phyloP scores from a whole-genome alignment of 2,329 filamentous ascomycete species.

The Arachnopeziza araneosa region DNA sequence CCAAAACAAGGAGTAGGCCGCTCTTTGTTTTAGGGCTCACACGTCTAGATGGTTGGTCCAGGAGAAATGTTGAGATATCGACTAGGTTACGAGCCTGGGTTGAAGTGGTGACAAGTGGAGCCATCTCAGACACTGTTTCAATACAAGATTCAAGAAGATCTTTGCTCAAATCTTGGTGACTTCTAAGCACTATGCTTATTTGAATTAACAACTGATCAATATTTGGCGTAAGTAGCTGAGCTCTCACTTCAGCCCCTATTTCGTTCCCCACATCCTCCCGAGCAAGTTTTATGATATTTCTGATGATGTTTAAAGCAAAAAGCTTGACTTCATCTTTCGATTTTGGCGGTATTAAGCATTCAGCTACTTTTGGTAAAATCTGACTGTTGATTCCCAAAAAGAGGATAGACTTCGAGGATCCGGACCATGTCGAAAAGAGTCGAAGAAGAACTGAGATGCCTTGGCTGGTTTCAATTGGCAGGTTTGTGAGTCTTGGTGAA shows the following conservation, averaged over 20 bases:
- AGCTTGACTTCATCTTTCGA: slow-evolving; percentile 83
- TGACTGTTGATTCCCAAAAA: slow-evolving; percentile 60
- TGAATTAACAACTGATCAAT: slow-evolving; percentile 58
- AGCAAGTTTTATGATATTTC: slow-evolving; percentile 59
- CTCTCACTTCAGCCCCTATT: slow-evolving; percentile 39
- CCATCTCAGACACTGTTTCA: slow-evolving; percentile 69
- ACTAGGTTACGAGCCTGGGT: slow-evolving; percentile 72
- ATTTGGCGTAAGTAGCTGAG: slow-evolving; percentile 50
- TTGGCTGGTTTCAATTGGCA: slow-evolving; percentile 82
- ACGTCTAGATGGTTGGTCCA: slow-evolving; percentile 77
- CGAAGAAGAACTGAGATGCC: slow-evolving; percentile 78
- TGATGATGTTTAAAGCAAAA: slow-evolving; percentile 72
- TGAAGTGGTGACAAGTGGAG: slow-evolving; percentile 61
- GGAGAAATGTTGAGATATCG: slow-evolving; percentile 71
- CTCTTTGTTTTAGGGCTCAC: slow-evolving; percentile 82
- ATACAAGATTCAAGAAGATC: slow-evolving; percentile 76
- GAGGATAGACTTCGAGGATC: slow-evolving; percentile 56
- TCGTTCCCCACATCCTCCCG: slow-evolving; percentile 47
- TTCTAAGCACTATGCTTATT: slow-evolving; percentile 62
- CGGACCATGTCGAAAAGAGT: slow-evolving; percentile 77
- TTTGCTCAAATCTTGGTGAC: slow-evolving; percentile 52
- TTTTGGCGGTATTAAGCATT: slow-evolving; percentile 65
- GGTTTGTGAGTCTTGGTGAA: slow-evolving; percentile 67
- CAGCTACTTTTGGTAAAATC: slow-evolving; percentile 62
- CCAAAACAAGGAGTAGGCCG: slow-evolving; percentile 70